Conservation (phyloP, 176 grass and related monocot genomes). For the Puya raimondii region DNA sequence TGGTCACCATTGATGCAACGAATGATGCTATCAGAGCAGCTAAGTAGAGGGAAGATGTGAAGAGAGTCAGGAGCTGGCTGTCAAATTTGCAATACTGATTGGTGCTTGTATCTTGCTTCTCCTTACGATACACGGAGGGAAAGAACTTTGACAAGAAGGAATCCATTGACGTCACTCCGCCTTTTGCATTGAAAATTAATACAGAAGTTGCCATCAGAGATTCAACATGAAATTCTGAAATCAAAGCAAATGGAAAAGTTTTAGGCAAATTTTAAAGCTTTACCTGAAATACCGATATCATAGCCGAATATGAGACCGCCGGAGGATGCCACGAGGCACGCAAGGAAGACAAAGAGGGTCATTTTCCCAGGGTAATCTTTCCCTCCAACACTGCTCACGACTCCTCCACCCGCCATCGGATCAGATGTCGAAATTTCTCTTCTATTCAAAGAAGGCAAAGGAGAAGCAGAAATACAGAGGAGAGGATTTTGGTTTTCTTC, state of each 20-base stretch:
- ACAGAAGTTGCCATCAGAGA: no score
- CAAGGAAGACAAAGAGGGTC: constrained; percentile 62
- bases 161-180: constrained; percentile 79
- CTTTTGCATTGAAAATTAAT: background rate
- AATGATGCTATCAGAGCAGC: constrained; percentile 68
- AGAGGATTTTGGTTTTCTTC: no score
- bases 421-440: background rate
- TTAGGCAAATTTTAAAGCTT: no score
- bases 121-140: constrained; percentile 51
- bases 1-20: constrained; percentile 50
- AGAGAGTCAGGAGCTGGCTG: constrained; percentile 70
- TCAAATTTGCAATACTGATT: constrained; percentile 94
- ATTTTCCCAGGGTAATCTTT: constrained; percentile 52
- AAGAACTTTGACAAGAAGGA: constrained; percentile 67
- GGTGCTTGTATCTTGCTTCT: constrained; percentile 24
- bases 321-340: constrained; percentile 53
- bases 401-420: constrained; percentile 61
- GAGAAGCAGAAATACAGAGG: no score
- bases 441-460: no score
- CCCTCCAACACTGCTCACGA: constrained; percentile 35
- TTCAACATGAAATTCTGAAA: no score
- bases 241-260: no score
- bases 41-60: constrained; percentile 77
- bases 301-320: constrained; percentile 80
- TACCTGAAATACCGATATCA: constrained; percentile 74